Evolutionary conservation across 2,329 filamentous ascomycete genomes (phyloP).

Genomic region (Cercospora nicotianae): DNA sequence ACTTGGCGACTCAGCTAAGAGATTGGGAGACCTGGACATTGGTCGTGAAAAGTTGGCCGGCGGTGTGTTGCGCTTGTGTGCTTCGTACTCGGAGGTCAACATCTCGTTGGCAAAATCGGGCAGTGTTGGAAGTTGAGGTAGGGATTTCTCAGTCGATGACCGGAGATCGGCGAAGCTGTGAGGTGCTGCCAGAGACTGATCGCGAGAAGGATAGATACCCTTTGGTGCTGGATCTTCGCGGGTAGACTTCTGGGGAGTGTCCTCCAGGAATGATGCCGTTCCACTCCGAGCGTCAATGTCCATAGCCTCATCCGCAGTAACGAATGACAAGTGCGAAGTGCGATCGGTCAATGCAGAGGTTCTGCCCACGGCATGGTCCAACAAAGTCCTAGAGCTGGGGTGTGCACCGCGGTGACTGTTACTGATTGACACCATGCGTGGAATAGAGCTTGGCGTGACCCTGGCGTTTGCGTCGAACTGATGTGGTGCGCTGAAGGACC

Average conservation of each 20-base stretch:
- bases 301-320: conserved; percentile 15
- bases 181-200: conserved; percentile 6
- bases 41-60: conserved; percentile 34
- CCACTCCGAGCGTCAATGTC: background rate
- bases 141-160: background rate
- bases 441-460: conserved; percentile 13
- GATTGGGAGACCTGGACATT: background rate
- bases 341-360: conserved; percentile 11
- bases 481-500: conserved; percentile 20
- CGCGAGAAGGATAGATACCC: background rate
- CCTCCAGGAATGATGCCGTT: background rate
- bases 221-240: background rate
- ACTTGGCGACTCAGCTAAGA: background rate
- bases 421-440: conserved; percentile 14
- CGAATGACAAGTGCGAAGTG: conserved; percentile 19
- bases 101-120: conserved; percentile 2
- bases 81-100: conserved; percentile 9
- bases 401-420: background rate
- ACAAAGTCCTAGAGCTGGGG: background rate
- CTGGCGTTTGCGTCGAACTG: background rate
- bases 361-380: background rate
- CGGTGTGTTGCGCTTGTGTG: conserved; percentile 28
- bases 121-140: background rate
- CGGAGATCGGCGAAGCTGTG: background rate
- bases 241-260: background rate